phyloP scores from a whole-genome alignment of 129 eudicot genomes.

The Chrysanthemum makinoi region DNA sequence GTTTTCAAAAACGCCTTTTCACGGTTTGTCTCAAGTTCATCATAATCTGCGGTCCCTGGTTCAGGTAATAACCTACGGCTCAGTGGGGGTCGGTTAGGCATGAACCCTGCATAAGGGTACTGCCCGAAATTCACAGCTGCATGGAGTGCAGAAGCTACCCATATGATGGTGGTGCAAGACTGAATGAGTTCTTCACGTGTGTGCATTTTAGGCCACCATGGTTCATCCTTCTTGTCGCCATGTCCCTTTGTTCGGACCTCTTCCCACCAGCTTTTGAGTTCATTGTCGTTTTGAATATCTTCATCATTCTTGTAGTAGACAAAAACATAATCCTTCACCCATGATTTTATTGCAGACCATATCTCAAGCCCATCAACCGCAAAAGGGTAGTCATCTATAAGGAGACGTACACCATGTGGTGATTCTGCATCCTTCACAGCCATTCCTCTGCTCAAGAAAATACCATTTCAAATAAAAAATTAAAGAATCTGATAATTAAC shows the following conservation, averaged over 20 bases:
- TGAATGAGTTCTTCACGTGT: conserved; percentile 51
- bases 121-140: conserved; percentile 92
- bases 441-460: conserved; percentile 50
- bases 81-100: conserved; percentile 67
- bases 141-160: conserved; percentile 87
- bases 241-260: conserved; percentile 73
- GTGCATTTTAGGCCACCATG: conserved; percentile 89
- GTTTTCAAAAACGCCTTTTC: conserved; percentile 70
- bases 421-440: conserved; percentile 60
- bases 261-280: conserved; percentile 69
- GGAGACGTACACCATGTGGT: conserved; percentile 60
- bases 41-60: conserved; percentile 50
- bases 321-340: conserved; percentile 60
- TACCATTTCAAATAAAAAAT: not conserved
- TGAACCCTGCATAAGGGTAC: conserved; percentile 77
- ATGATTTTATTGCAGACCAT: conserved; percentile 75
- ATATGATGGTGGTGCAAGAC: conserved; percentile 71
- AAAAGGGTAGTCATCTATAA: conserved; percentile 76
- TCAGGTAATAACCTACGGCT: conserved; percentile 73
- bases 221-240: conserved; percentile 69
- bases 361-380: conserved; percentile 84
- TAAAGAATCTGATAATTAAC: too few species aligned
- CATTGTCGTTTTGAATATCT: conserved; percentile 42
- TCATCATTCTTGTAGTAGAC: conserved; percentile 56
- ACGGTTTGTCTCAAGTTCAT: conserved; percentile 46